A percentile compares a stretch with the other conserved stretches of the same genome.
Evolutionary conservation across 495 filamentous ascomycete species (phyloP).

Genomic region (Entonaema liquescens): DNA sequence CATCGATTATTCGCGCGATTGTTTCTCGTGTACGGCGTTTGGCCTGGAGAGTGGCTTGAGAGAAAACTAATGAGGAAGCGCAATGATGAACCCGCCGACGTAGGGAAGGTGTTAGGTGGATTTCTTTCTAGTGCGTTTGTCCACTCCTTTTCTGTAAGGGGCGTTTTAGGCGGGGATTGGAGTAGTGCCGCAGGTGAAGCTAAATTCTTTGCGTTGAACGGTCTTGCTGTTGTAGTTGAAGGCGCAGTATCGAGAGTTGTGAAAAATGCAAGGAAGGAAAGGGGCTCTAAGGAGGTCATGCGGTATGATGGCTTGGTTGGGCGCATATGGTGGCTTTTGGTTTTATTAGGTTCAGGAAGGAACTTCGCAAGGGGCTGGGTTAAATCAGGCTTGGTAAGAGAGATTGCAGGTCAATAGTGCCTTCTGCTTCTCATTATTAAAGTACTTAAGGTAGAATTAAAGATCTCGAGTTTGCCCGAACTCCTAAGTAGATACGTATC

Average conservation of each 20-base stretch:
- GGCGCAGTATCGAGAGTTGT: conserved; percentile 17
- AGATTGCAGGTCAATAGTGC: conserved; percentile 28
- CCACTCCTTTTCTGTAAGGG: conserved; percentile 30
- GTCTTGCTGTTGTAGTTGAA: conserved; percentile 30
- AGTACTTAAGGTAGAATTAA: no score
- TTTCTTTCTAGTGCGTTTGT: conserved; percentile 35
- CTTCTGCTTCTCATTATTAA: no score
- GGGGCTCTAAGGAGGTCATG: conserved; percentile 5
- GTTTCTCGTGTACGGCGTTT: conserved; percentile 38
- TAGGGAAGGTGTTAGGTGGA: conserved; percentile 29
- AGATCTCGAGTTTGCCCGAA: no score
- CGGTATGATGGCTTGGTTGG: conserved; percentile 35
- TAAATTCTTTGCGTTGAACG: conserved; percentile 34
- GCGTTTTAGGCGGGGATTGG: conserved; percentile 30
- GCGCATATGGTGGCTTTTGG: conserved; percentile 25
- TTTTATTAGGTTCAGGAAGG: conserved; percentile 27
- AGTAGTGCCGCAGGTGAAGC: conserved; percentile 27
- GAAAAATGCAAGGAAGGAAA: conserved; percentile 14
- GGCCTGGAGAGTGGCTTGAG: conserved; percentile 37
- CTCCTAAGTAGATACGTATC: no score
- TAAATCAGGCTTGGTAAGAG: conserved; percentile 28
- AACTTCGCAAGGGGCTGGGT: conserved; percentile 38
- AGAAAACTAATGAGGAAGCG: conserved; percentile 21
- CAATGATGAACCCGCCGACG: conserved; percentile 20
- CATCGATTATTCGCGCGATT: conserved; percentile 33